Percentiles rank a stretch among this genome's conserved stretches.
phyloP scores from a whole-genome alignment of 139 green algal genomes.

The Chlorella sp. region DNA sequence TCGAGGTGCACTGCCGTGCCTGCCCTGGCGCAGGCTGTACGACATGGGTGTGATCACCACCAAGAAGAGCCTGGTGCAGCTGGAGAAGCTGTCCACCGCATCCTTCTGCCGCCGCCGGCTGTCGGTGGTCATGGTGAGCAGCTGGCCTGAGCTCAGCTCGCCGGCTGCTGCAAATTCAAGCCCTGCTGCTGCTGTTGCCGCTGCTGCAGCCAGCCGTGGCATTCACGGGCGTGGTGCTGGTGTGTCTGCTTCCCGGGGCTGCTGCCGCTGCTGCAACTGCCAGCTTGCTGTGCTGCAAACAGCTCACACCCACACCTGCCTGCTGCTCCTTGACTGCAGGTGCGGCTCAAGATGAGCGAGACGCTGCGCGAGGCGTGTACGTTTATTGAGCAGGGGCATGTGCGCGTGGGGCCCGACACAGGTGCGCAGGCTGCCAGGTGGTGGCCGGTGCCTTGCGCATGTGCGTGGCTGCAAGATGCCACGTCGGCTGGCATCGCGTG shows the following conservation, averaged over 20 bases:
- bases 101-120: slow-evolving; percentile 94
- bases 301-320: background rate
- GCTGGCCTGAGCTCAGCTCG: no score
- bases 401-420: slow-evolving; percentile 94
- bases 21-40: slow-evolving; percentile 77
- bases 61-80: slow-evolving; percentile 95
- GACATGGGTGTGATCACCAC: slow-evolving; percentile 92
- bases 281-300: background rate
- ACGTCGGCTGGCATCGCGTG: no score
- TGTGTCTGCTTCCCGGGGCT: no score
- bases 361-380: slow-evolving; percentile 91
- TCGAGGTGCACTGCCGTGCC: no score
- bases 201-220: no score
- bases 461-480: background rate
- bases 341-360: slow-evolving; percentile 91
- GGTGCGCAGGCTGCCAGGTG: slow-evolving; percentile 23
- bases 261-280: no score
- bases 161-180: no score
- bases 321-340: background rate
- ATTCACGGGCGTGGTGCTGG: no score
- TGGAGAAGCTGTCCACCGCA: slow-evolving; percentile 91
- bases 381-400: slow-evolving; percentile 97
- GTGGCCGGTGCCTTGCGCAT: no score
- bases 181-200: no score
- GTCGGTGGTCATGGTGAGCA: slow-evolving; percentile 91